These are phyloP conservation scores for Plasmodium malariae DNA, from an alignment of 169 alveolate genomes.

Conservation along the genomic window DNA sequence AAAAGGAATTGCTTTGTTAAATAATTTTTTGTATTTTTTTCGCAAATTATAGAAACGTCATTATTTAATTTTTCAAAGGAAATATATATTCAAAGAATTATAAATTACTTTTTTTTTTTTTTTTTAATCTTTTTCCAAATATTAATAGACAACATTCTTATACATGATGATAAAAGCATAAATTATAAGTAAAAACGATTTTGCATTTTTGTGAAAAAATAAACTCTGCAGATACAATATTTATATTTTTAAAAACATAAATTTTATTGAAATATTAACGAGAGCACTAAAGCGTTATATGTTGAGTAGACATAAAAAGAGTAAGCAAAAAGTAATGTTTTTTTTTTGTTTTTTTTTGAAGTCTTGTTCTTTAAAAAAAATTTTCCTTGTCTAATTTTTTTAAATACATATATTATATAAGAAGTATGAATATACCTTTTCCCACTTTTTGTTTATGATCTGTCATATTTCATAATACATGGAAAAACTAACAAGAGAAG, in stretches of 20 bases:
- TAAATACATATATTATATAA: background rate
- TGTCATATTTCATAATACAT: constrained; percentile 19
- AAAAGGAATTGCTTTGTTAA: background rate
- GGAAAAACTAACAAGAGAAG: constrained; percentile 27
- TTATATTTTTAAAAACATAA: constrained; percentile 17
- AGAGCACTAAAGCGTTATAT: background rate
- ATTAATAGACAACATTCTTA: constrained; percentile 1
- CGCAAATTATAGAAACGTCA: constrained; percentile 9
- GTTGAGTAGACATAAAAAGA: background rate
- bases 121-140: background rate
- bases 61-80: background rate
- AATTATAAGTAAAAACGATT: background rate
- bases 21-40: background rate
- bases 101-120: constrained; percentile 1
- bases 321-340: background rate
- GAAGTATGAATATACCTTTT: constrained; percentile 1
- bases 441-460: background rate
- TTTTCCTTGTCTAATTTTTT: background rate
- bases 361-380: too few species aligned
- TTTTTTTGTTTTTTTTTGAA: constrained; percentile 10
- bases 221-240: background rate
- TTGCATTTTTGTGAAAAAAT: background rate
- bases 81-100: too few species aligned
- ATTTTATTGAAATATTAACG: background rate
- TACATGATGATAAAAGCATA: background rate